Conservation (phyloP, 2,329 filamentous ascomycete species). For the Fusarium sp. region DNA sequence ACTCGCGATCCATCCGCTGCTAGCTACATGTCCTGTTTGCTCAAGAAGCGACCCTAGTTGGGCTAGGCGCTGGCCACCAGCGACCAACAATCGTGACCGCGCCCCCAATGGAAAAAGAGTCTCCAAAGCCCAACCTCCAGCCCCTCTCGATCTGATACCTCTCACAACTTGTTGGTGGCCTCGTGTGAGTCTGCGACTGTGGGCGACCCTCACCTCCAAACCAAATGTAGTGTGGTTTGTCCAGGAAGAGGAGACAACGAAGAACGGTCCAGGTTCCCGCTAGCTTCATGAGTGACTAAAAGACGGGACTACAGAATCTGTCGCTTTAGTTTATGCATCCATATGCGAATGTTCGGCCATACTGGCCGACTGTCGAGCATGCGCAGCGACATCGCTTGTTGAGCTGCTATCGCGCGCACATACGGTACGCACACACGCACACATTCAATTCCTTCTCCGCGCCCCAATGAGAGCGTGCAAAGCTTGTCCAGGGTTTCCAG, state of each 20-base stretch:
- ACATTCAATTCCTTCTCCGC: conserved; percentile 28
- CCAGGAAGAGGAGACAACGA: conserved; percentile 27
- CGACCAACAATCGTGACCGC: conserved; percentile 44
- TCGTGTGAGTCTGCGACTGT: conserved; percentile 39
- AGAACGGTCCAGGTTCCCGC: conserved; percentile 32
- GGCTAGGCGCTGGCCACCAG: conserved; percentile 46
- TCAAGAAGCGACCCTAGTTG: conserved; percentile 43
- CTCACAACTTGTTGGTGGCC: conserved; percentile 39
- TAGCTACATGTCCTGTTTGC: conserved; percentile 46
- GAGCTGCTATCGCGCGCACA: conserved; percentile 35
- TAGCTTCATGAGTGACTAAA: conserved; percentile 27
- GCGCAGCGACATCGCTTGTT: conserved; percentile 40
- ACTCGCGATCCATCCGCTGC: conserved; percentile 43
- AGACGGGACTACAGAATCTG: neutral
- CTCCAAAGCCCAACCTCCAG: conserved; percentile 29
- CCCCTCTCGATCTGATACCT: conserved; percentile 38
- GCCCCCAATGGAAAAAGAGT: conserved; percentile 29
- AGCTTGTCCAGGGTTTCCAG: conserved; percentile 39
- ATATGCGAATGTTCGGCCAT: conserved; percentile 21
- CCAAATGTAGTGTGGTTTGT: conserved; percentile 32
- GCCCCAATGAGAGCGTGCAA: conserved; percentile 38
- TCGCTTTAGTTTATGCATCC: neutral
- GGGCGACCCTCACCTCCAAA: conserved; percentile 42
- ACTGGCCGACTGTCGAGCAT: conserved; percentile 6
- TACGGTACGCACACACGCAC: conserved; percentile 33